phyloP scores from a whole-genome alignment of 164 flowering plant species.

The Chloranthus sessilifolius region DNA sequence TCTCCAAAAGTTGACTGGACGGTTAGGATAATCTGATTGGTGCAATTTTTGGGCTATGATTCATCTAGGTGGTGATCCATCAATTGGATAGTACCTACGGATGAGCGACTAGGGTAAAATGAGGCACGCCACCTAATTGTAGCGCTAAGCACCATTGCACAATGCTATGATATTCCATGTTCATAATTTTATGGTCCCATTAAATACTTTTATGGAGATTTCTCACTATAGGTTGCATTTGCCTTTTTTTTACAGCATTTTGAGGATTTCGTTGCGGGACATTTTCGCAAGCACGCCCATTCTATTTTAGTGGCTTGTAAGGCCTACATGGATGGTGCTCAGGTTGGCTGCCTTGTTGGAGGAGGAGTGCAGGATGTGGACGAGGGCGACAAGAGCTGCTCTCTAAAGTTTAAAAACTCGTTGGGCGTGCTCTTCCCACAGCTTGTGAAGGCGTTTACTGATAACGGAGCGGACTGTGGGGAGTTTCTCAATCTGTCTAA shows the following conservation, averaged over 20 bases:
- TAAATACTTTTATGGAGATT: too few relatives aligned
- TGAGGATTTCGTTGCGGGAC: constrained; percentile 67
- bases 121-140: too few relatives aligned
- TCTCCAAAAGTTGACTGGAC: too few relatives aligned
- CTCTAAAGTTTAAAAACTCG: constrained; percentile 28
- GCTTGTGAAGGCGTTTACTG: constrained; percentile 40
- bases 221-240: not conserved
- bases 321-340: constrained; percentile 70
- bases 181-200: too few relatives aligned
- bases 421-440: constrained; percentile 25
- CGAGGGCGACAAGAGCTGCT: constrained; percentile 41
- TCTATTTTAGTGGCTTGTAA: constrained; percentile 63
- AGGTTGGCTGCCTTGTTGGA: constrained; percentile 52
- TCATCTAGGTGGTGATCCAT: too few relatives aligned
- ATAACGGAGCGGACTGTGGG: constrained; percentile 47
- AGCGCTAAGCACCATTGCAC: too few relatives aligned
- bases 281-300: constrained; percentile 47
- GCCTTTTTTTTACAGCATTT: constrained; percentile 54
- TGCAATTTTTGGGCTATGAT: too few relatives aligned
- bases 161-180: too few relatives aligned
- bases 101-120: too few relatives aligned
- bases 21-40: too few relatives aligned
- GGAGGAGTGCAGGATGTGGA: constrained; percentile 53
- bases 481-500: constrained; percentile 26
- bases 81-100: too few relatives aligned